A percentile compares a stretch with the other conserved stretches of the same genome.
These are phyloP conservation scores for Cicer pinnatifidum DNA, from an alignment of 306 rosid genomes.

Conservation along the genomic window DNA sequence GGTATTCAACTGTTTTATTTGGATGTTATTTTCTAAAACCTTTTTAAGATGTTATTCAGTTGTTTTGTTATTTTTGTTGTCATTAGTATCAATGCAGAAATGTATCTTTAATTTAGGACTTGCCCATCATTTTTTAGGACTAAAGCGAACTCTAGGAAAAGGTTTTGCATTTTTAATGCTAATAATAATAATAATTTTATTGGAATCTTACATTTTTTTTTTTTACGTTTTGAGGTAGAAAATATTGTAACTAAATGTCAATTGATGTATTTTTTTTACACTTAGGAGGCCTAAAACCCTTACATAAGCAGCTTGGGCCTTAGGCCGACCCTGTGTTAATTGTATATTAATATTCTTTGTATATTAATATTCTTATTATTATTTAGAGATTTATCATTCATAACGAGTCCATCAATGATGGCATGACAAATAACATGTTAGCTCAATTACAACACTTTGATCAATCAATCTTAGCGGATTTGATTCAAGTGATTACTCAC, in stretches of 20 bases:
- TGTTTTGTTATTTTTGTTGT: not conserved
- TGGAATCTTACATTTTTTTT: no score
- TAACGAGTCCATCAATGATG: not conserved
- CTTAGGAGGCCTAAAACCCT: no score
- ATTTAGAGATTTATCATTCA: not conserved
- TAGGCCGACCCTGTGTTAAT: no score
- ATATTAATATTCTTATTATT: not conserved
- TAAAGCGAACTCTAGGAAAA: no score
- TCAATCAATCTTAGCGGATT: slow-evolving; percentile 15
- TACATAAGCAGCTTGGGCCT: no score
- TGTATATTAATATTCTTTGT: no score
- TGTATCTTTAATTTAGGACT: not conserved
- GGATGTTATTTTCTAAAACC: slow-evolving; percentile 20
- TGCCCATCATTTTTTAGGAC: no score
- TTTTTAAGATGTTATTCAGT: slow-evolving; percentile 17
- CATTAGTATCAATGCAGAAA: not conserved
- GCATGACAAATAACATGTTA: not conserved
- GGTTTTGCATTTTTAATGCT: no score
- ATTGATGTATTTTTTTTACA: no score
- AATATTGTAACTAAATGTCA: no score
- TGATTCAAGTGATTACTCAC: slow-evolving; percentile 24
- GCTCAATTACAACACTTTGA: not conserved
- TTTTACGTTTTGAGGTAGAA: no score
- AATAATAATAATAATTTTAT: no score
- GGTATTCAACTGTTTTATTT: slow-evolving; percentile 59